Evolutionary conservation across 202 grass and related monocot genomes (phyloP).

Genomic region (Schoenoplectus tabernaemontani): DNA sequence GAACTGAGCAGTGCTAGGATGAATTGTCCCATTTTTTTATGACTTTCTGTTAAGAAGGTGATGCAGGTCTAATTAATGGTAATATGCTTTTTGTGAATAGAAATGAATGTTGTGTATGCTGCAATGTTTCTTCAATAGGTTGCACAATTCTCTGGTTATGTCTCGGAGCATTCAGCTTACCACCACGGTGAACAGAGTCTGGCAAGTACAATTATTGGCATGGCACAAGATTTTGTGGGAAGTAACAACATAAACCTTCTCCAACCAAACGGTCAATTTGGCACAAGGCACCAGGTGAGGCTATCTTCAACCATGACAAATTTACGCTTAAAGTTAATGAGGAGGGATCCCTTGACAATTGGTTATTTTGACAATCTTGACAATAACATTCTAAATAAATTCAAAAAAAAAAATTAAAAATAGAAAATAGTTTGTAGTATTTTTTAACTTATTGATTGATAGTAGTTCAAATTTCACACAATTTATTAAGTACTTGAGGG

Average conservation of each 20-base stretch:
- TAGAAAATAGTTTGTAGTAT: no score
- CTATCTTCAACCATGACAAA: not conserved
- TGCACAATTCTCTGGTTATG: conserved; percentile 84
- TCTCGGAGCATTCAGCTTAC: conserved; percentile 90
- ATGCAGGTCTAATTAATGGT: not conserved
- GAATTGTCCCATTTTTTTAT: not conserved
- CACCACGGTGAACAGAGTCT: conserved; percentile 94
- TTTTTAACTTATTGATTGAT: no score
- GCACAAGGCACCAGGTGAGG: conserved; percentile 58
- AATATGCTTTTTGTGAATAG: not conserved
- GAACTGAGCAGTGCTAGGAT: not conserved
- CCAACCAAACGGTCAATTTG: conserved; percentile 70
- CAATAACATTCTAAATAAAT: no score
- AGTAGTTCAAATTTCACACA: no score
- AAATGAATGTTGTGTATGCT: not conserved
- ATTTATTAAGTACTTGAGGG: no score
- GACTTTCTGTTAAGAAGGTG: not conserved
- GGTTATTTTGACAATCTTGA: no score
- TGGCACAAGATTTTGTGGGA: conserved; percentile 93
- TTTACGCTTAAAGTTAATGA: no score
- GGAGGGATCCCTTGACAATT: no score
- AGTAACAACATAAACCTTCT: conserved; percentile 90
- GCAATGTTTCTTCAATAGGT: conserved; percentile 35
- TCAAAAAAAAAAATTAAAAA: no score
- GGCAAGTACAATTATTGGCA: conserved; percentile 78